Base-by-base conservation (phyloP, 768 basidiomycete species). In the Serendipita sp. region DNA sequence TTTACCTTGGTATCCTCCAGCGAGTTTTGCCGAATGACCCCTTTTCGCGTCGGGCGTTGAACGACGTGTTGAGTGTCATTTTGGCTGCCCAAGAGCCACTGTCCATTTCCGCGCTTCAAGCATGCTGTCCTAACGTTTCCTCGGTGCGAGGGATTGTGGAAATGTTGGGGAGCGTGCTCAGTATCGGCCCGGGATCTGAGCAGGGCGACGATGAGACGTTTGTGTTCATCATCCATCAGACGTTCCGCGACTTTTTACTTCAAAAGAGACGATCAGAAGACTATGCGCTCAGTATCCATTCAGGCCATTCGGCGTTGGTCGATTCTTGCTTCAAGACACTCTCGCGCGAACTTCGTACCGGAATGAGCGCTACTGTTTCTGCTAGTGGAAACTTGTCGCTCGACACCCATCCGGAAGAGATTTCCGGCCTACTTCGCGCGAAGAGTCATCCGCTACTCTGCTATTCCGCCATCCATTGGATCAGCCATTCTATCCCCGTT, bases 221-320 rank as follows among this genome's bases (percentile, higher is more conserved):
- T 38, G 33, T 58, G 9, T 34, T 11, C 53, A 58, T 58, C 53
- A 28, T 58, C 30, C 53, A 58, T 31, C 53, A 22, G n/a, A 58
- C 53, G 11, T 58, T 58, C 31, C 53, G 53, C 53, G 53, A 58
- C 17, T 58, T 58, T 24, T 24, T 58, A n/a, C 53, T 58, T 31
- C 53, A 58, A 26, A 33, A 17, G 22, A 58, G 28, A n/a, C 53
- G 53, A n/a, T 22, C 53, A 11, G 13, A 9, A 13, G 24, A 58
- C 20, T 50, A 22, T 28, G 45, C 45, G 20, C 11, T 50, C 7
- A 50, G 17, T n/a, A 11, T 50, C n/a, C 45, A 50, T 17, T 7
- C 28, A 7, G 45, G 7, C 20, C 45, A 50, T 50, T 50, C 45
- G 22, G 28, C 31, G 9, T 24, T 58, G 7, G 53, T 24, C 9